Percentiles rank a stretch among this genome's conserved stretches.
These are phyloP conservation scores for Termitomyces sp. DNA, from an alignment of 768 basidiomycete genomes.

Conservation along the genomic window DNA sequence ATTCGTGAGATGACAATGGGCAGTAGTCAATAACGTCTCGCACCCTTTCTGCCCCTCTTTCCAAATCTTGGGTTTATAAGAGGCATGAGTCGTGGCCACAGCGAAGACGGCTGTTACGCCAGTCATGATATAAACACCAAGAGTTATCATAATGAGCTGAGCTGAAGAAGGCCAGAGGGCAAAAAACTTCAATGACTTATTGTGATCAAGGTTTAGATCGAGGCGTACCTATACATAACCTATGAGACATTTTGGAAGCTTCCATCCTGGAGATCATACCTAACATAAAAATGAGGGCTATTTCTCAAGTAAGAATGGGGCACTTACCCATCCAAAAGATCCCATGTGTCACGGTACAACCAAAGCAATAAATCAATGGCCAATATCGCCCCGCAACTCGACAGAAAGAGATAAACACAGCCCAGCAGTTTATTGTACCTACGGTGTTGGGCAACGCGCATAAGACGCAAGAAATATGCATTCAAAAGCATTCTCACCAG, in stretches of 20 bases:
- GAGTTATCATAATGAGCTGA: constrained; percentile 38
- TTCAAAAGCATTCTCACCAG: constrained; percentile 29
- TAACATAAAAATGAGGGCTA: constrained; percentile 16
- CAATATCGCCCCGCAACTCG: constrained; percentile 38
- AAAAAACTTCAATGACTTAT: background rate
- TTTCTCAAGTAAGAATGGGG: background rate
- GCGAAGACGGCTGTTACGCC: constrained; percentile 40
- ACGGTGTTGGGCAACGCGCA: constrained; percentile 1
- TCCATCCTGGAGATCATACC: constrained; percentile 65
- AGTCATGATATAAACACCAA: constrained; percentile 37
- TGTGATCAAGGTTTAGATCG: background rate
- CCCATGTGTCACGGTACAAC: constrained; percentile 46
- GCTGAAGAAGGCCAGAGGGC: constrained; percentile 19
- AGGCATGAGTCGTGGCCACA: constrained; percentile 33
- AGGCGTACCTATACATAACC: constrained; percentile 51
- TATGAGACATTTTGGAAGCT: constrained; percentile 48
- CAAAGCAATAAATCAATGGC: constrained; percentile 43
- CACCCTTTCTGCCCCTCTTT: constrained; percentile 25
- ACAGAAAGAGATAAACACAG: constrained; percentile 40
- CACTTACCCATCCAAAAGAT: constrained; percentile 54
- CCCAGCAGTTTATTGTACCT: constrained; percentile 51
- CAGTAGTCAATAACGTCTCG: constrained; percentile 10
- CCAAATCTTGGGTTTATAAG: constrained; percentile 38
- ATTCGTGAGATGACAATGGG: background rate
- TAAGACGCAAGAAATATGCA: background rate